Percentiles rank a stretch among this genome's conserved stretches.
These are phyloP conservation scores for Penicillium cosmopolitanum DNA, from an alignment of 495 filamentous ascomycete species.

Conservation along the genomic window DNA sequence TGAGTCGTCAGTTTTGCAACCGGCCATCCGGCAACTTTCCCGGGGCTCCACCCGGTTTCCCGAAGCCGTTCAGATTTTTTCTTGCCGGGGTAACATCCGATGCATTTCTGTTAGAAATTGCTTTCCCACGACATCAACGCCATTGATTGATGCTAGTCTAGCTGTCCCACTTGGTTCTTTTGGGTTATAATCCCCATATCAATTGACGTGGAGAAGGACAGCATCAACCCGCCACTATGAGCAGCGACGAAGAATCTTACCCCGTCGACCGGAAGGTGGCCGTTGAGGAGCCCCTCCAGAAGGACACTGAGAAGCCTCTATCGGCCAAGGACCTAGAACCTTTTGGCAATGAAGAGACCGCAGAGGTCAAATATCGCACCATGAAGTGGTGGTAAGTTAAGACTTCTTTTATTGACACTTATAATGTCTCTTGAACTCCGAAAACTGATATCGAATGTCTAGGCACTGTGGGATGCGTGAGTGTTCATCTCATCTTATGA, in stretches of 20 bases:
- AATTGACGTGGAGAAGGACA: constrained; percentile 6
- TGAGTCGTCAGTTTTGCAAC: not conserved
- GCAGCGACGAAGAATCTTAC: constrained; percentile 25
- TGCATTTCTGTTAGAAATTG: constrained; percentile 11
- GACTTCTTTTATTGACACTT: not conserved
- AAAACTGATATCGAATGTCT: not conserved
- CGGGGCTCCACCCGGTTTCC: constrained; percentile 22
- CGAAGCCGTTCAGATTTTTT: constrained; percentile 23
- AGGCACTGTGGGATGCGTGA: constrained; percentile 44
- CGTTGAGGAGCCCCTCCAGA: constrained; percentile 18
- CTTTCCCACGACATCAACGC: constrained; percentile 6
- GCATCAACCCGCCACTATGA: constrained; percentile 18
- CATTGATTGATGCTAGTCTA: constrained; percentile 19
- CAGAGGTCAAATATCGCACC: constrained; percentile 47
- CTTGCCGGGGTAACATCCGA: constrained; percentile 21
- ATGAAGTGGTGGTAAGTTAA: constrained; percentile 49
- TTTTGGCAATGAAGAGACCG: constrained; percentile 47
- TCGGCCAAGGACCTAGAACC: constrained; percentile 35
- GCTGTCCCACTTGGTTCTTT: constrained; percentile 10
- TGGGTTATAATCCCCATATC: constrained; percentile 6
- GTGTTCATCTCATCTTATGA: constrained; percentile 12
- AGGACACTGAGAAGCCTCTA: constrained; percentile 23
- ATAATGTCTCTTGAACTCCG: not conserved
- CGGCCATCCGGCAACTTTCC: constrained; percentile 8
- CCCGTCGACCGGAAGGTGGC: constrained; percentile 15